Conservation (phyloP, 108 stramenopile genomes). For the Nitzschia putrida region DNA sequence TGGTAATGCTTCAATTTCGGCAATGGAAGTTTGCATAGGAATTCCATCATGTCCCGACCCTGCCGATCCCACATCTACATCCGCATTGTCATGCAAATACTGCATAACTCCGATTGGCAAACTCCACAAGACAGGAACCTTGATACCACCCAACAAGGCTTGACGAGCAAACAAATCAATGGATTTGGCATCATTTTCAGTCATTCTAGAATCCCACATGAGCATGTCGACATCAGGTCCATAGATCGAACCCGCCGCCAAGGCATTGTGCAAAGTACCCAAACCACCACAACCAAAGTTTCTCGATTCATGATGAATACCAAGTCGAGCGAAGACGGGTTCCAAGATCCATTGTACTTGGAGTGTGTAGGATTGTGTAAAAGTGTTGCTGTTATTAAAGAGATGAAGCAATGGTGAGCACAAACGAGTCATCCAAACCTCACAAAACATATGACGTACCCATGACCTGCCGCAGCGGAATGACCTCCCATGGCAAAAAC, state of each 20-base stretch:
- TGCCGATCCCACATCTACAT: slow-evolving; percentile 35
- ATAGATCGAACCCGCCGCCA: slow-evolving; percentile 61
- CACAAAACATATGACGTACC: slow-evolving; percentile 1
- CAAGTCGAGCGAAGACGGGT: slow-evolving; percentile 60
- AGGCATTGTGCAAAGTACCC: slow-evolving; percentile 43
- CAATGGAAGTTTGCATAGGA: slow-evolving; percentile 29
- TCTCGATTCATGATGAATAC: slow-evolving; percentile 55
- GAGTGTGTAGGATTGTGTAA: slow-evolving; percentile 57
- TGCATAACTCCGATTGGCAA: slow-evolving; percentile 14
- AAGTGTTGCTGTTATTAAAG: slow-evolving; percentile 60
- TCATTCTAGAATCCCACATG: slow-evolving; percentile 66
- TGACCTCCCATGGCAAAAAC: slow-evolving; percentile 66
- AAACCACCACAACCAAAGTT: slow-evolving; percentile 60
- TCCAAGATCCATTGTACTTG: slow-evolving; percentile 64
- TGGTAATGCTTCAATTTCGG: slow-evolving; percentile 44
- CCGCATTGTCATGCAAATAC: slow-evolving; percentile 48
- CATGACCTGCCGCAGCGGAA: slow-evolving; percentile 52
- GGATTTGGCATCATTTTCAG: slow-evolving; percentile 31
- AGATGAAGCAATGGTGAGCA: neutral
- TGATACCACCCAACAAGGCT: slow-evolving; percentile 49
- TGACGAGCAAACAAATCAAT: slow-evolving; percentile 65
- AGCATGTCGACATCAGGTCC: slow-evolving; percentile 67
- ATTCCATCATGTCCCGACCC: slow-evolving; percentile 56
- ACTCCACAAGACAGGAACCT: slow-evolving; percentile 59
- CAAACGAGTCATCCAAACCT: neutral